Evolutionary conservation across 768 basidiomycete genomes (phyloP).

Genomic region (Pisolithus marmoratus): DNA sequence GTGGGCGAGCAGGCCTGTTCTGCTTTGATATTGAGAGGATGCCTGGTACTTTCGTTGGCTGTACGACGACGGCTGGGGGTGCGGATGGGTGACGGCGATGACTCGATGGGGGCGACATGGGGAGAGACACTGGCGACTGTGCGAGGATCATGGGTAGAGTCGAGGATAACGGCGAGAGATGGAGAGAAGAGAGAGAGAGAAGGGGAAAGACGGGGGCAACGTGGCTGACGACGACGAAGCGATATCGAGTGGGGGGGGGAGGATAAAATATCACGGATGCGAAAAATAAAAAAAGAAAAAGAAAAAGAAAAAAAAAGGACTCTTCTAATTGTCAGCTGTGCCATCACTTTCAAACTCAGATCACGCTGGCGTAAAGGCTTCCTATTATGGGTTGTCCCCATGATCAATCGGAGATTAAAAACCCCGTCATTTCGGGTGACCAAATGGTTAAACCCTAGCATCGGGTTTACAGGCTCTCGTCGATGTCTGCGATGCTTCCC

Average conservation of each 20-base stretch:
- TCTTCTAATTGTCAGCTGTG: slow-evolving; percentile 24
- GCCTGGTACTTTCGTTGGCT: slow-evolving; percentile 70
- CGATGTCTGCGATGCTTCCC: not conserved
- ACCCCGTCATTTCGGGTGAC: too few species aligned
- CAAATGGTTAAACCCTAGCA: not conserved
- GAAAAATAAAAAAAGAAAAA: not conserved
- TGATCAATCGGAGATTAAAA: slow-evolving; percentile 23
- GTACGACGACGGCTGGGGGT: slow-evolving; percentile 59
- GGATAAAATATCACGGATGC: slow-evolving; percentile 17
- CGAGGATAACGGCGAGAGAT: not conserved
- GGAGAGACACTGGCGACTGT: slow-evolving; percentile 31
- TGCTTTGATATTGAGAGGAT: slow-evolving; percentile 67
- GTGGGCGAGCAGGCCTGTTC: slow-evolving; percentile 25
- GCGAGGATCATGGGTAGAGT: slow-evolving; percentile 35
- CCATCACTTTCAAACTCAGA: slow-evolving; percentile 30
- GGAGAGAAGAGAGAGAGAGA: slow-evolving; percentile 5
- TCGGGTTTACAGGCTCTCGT: not conserved
- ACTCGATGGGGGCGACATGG: slow-evolving; percentile 27
- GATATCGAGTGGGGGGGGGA: too few species aligned
- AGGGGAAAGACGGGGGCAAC: slow-evolving; percentile 19
- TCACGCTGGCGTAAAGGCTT: slow-evolving; percentile 19
- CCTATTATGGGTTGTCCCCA: slow-evolving; percentile 7
- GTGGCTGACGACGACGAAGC: slow-evolving; percentile 21
- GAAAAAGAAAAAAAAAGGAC: not conserved
- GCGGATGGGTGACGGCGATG: slow-evolving; percentile 70